Evolutionary conservation across 257 asterid genomes (phyloP), one percentile per base, ranked within the genome.

Genomic region (Lycium ferocissimum): DNA sequence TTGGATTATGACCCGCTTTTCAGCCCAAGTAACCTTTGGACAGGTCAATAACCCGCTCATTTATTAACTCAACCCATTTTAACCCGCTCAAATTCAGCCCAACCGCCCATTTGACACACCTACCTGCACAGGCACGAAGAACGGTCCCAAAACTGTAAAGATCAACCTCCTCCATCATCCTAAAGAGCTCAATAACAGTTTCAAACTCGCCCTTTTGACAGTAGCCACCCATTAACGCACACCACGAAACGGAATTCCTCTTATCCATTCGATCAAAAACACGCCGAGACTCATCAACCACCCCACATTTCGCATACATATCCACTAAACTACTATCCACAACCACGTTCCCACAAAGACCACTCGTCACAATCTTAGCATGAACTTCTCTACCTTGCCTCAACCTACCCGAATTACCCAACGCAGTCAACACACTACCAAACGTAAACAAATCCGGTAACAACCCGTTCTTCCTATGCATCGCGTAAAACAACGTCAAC

Each of bases 161-260:
- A 71, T 94, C 95, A 57, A 91, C 90, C 81, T 87, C 89, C 45
- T 80, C 95, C 94, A 91, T 91, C 43, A 11, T 84, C 88, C 92
- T 90, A 56, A 91, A 94, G 69, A 92, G 86, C 85, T 90, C 90
- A 40, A 96, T 51, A 33, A 95, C 99, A 57, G 72, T 85, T 26
- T 88, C 91, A 58, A 91, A 96, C 35, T 89, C 85, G 14, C 92
- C 95, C 84, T 86, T 90, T 85, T 94, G 87, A 70, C 98, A 95
- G 79, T 94, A 93, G 18, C 98, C 99, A 1, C 97, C 98, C 33
- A 95, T 95, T 91, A 96, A 88, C 7, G 99, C 98, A 79, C 90
- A 90, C 97, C 97, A 95, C 3, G 99, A 91, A 85, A 96, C 96
- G 11, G 94, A 89, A 85, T 94, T 96, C 90, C 86, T 93, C 83